phyloP scores from a whole-genome alignment of 805 yeast species.

The Wickerhamomyces rabaulensis region DNA sequence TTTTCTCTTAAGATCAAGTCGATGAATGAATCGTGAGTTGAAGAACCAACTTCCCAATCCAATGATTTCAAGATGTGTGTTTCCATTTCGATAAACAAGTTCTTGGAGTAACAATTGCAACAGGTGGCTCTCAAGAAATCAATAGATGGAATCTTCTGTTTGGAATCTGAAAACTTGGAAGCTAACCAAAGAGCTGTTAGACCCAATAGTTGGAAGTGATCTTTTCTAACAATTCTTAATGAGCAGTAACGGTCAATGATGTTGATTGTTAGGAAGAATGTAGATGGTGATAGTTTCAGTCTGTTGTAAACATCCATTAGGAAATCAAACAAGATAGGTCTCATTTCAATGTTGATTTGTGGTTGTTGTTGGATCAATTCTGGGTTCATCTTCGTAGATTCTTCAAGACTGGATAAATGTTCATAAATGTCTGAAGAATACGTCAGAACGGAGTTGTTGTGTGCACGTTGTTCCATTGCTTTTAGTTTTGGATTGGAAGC shows the following conservation, averaged over 20 bases:
- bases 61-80: slow-evolving; percentile 57
- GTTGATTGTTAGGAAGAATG: slow-evolving; percentile 60
- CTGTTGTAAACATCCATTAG: slow-evolving; percentile 67
- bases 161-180: slow-evolving; percentile 66
- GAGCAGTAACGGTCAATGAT: slow-evolving; percentile 85
- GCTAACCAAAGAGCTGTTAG: slow-evolving; percentile 89
- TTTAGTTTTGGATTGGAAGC: slow-evolving; percentile 37
- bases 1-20: slow-evolving; percentile 46
- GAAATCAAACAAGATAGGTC: slow-evolving; percentile 78
- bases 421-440: slow-evolving; percentile 38
- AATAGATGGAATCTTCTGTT: slow-evolving; percentile 55
- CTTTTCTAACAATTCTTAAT: slow-evolving; percentile 69
- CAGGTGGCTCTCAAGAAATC: slow-evolving; percentile 49
- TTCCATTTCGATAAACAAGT: slow-evolving; percentile 63
- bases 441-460: slow-evolving; percentile 36
- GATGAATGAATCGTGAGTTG: slow-evolving; percentile 60
- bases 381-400: slow-evolving; percentile 22
- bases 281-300: slow-evolving; percentile 57
- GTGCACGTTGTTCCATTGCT: slow-evolving; percentile 44
- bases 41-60: slow-evolving; percentile 57
- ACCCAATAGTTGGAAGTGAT: slow-evolving; percentile 82
- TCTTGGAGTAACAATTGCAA: slow-evolving; percentile 51
- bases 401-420: slow-evolving; percentile 31
- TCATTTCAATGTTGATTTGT: slow-evolving; percentile 45
- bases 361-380: slow-evolving; percentile 32